Evolutionary conservation across 257 asterid species (phyloP).

Genomic region (Catharanthus roseus): DNA sequence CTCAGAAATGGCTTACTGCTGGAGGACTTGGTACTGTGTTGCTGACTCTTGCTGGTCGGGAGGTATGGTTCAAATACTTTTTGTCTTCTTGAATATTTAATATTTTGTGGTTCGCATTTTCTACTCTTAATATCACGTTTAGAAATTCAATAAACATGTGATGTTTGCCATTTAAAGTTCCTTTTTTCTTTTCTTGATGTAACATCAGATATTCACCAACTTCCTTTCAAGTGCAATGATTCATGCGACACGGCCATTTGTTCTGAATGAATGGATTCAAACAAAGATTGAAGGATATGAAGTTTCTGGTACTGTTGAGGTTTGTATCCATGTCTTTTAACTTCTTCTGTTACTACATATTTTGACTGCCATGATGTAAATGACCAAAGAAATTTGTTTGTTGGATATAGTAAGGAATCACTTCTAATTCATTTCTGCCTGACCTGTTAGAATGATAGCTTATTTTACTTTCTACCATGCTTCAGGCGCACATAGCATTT

Average conservation of each 20-base stretch:
- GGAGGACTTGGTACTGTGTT: slow-evolving; percentile 99
- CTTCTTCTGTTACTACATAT: background rate
- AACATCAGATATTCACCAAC: slow-evolving; percentile 81
- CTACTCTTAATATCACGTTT: background rate
- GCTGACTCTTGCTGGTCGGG: slow-evolving; percentile 98
- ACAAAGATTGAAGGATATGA: slow-evolving; percentile 96
- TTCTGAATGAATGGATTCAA: slow-evolving; percentile 92
- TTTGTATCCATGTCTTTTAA: slow-evolving; percentile 20
- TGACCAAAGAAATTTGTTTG: background rate
- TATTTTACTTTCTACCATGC: background rate
- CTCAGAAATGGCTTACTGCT: slow-evolving; percentile 97
- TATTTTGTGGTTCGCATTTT: background rate
- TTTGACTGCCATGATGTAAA: background rate
- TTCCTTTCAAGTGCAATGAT: slow-evolving; percentile 97
- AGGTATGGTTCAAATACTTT: slow-evolving; percentile 42
- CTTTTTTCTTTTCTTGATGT: slow-evolving; percentile 14
- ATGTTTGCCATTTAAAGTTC: slow-evolving; percentile 3
- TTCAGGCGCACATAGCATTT: background rate
- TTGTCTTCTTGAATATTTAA: slow-evolving; percentile 4
- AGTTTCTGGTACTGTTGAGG: slow-evolving; percentile 99
- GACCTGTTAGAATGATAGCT: background rate
- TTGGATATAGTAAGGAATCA: background rate
- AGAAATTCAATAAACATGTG: background rate
- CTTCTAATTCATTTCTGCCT: background rate
- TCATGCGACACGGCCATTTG: slow-evolving; percentile 95